These are phyloP conservation scores for Yamadazyma ubonensis DNA, from an alignment of 805 yeast species.

Conservation along the genomic window DNA sequence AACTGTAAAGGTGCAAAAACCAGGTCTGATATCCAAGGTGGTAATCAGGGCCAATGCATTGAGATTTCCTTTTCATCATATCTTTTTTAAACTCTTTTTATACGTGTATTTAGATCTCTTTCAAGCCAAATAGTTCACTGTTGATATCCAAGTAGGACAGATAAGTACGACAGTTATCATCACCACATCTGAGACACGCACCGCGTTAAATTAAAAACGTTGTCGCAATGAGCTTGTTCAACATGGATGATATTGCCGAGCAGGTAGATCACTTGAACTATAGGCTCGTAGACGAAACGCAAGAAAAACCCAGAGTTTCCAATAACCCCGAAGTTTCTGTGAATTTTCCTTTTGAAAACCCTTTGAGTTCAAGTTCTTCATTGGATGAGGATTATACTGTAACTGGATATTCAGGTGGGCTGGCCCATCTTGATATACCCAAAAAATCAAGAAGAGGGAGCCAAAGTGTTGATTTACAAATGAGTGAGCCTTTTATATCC, in stretches of 20 bases:
- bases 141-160: too few relatives aligned
- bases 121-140: background rate
- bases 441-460: slow-evolving; percentile 11
- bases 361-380: background rate
- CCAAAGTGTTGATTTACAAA: slow-evolving; percentile 14
- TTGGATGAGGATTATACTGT: slow-evolving; percentile 5
- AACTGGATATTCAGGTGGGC: background rate
- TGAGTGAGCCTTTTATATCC: slow-evolving; percentile 16
- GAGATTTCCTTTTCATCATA: background rate
- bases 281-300: slow-evolving; percentile 4
- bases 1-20: slow-evolving; percentile 1
- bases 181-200: slow-evolving; percentile 2
- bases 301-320: background rate
- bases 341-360: background rate
- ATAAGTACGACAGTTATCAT: too few relatives aligned
- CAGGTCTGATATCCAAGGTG: slow-evolving; percentile 4
- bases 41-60: background rate
- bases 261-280: slow-evolving; percentile 14
- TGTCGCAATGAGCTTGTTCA: slow-evolving; percentile 11
- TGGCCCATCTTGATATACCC: slow-evolving; percentile 7
- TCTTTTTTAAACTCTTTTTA: background rate
- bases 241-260: slow-evolving; percentile 18
- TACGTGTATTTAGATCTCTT: too few relatives aligned
- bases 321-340: background rate
- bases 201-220: slow-evolving; percentile 5